Conservation (phyloP, 768 basidiomycete species). For the Mycena crocata region DNA sequence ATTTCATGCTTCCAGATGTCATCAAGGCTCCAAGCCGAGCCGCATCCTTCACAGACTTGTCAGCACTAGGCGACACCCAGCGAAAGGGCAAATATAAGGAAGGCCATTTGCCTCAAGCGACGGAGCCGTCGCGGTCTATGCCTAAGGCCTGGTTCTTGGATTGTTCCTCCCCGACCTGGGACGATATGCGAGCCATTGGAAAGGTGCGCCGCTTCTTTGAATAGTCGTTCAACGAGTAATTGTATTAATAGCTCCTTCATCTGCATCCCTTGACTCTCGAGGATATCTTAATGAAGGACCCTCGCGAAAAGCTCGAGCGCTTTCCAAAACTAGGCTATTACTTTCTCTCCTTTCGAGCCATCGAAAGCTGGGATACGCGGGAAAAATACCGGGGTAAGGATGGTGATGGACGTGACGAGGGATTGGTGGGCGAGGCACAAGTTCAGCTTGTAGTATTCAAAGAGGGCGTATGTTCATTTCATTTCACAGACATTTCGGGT, state of each 20-base stretch:
- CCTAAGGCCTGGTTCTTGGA: slow-evolving; percentile 91
- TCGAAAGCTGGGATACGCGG: slow-evolving; percentile 64
- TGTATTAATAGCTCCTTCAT: slow-evolving; percentile 70
- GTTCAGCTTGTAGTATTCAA: slow-evolving; percentile 92
- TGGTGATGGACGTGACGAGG: slow-evolving; percentile 44
- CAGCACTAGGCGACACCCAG: slow-evolving; percentile 35
- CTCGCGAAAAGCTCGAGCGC: slow-evolving; percentile 90
- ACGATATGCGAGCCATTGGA: slow-evolving; percentile 87
- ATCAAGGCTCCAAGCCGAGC: slow-evolving; percentile 40
- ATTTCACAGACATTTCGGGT: slow-evolving; percentile 88
- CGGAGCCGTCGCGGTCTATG: slow-evolving; percentile 29
- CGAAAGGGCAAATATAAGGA: slow-evolving; percentile 64
- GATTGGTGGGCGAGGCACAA: slow-evolving; percentile 77
- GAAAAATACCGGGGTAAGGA: slow-evolving; percentile 37
- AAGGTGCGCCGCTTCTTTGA: slow-evolving; percentile 62
- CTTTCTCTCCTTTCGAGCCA: slow-evolving; percentile 87
- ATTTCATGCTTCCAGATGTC: slow-evolving; percentile 50
- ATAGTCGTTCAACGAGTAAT: slow-evolving; percentile 1
- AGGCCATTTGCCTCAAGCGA: slow-evolving; percentile 8
- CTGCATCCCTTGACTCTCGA: slow-evolving; percentile 94
- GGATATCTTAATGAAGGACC: slow-evolving; percentile 92
- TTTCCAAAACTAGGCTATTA: slow-evolving; percentile 93
- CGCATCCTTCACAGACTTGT: slow-evolving; percentile 44
- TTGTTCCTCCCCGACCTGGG: slow-evolving; percentile 87
- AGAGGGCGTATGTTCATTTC: slow-evolving; percentile 90